Evolutionary conservation across 2,329 filamentous ascomycete species (phyloP).

Genomic region (Microascus cirrosus): DNA sequence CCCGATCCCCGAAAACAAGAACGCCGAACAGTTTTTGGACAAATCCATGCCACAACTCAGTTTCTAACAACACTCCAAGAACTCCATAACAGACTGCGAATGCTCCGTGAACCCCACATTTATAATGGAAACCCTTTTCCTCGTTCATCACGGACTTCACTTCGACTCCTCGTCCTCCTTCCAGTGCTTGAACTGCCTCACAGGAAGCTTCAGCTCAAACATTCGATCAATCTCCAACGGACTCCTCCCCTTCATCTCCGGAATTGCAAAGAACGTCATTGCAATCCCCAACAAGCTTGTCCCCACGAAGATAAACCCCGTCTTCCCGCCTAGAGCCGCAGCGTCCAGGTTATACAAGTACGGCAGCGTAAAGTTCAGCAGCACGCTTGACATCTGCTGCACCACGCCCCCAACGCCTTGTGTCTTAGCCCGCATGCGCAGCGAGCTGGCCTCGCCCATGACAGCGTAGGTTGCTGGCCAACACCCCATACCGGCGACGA

Average conservation of each 20-base stretch:
- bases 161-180: not conserved
- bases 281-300: slow-evolving; percentile 20
- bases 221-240: slow-evolving; percentile 31
- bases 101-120: too few relatives aligned
- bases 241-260: slow-evolving; percentile 39
- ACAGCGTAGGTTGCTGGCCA: slow-evolving; percentile 31
- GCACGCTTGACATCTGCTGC: slow-evolving; percentile 24
- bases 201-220: slow-evolving; percentile 9
- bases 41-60: too few relatives aligned
- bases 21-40: too few relatives aligned
- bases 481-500: slow-evolving; percentile 26
- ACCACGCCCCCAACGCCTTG: slow-evolving; percentile 31
- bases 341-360: slow-evolving; percentile 29
- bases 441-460: slow-evolving; percentile 28
- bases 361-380: slow-evolving; percentile 27
- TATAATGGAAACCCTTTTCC: too few relatives aligned
- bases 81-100: too few relatives aligned
- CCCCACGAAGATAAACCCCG: slow-evolving; percentile 25
- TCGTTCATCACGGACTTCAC: too few relatives aligned
- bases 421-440: slow-evolving; percentile 28
- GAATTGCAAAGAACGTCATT: slow-evolving; percentile 31
- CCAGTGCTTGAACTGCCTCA: slow-evolving; percentile 13
- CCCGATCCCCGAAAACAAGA: too few relatives aligned
- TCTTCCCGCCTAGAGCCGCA: slow-evolving; percentile 24
- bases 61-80: too few relatives aligned